Evolutionary conservation across 1,284 basidiomycete genomes (phyloP), one percentile per base, ranked within the genome.

Genomic region (Anthracocystis walkeri): DNA sequence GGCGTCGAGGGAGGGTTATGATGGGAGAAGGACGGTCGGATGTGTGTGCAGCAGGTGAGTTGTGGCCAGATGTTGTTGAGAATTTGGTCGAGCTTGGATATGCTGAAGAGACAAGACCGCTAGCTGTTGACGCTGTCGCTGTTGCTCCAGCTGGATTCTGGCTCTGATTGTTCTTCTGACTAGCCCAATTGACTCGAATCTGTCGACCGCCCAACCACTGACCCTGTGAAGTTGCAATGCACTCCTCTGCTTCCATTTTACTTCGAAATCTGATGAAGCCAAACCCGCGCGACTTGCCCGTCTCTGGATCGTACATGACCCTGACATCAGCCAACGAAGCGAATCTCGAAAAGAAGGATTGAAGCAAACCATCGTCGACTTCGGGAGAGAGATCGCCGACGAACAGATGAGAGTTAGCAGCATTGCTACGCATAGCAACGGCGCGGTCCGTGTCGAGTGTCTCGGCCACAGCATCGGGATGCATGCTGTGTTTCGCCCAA

Each of bases 231-330:
- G 95, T 94, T 33, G 92, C 92, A 84, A 98, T 99, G 51, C 96
- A 95, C 86, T 96, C 93, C 86, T 98, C 95, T 31, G 97, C 97
- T 83, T 99, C 96, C 57, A 93, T 92, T 87, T 95, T 95, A 88
- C 97, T 94, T 78, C 94, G 90, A 89, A 95, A 94, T 12, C 93
- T 93, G 74, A 95, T 90, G 89, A 96, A 95, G 65, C 93, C 93
- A 85, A 95, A 97, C 45, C 94, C 93, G 80, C 93, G 91, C 84
- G 93, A 96, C 88, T 97, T 97, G 77, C 96, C 95, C 64, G 94
- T 97, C 88, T 95, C 96, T 93, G 97, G 95, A 86, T 99, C 96
- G 94, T 96, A 98, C 95, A 99, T 99, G 78, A 99, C 95, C 51
- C 96, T 90, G 52, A 95, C 96, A 86, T 99, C 96, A 65, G 93